A percentile compares a stretch with the other conserved stretches of the same genome.
Conservation (phyloP, 177 flowering plant genomes). For the Tripterygium wilfordii region DNA sequence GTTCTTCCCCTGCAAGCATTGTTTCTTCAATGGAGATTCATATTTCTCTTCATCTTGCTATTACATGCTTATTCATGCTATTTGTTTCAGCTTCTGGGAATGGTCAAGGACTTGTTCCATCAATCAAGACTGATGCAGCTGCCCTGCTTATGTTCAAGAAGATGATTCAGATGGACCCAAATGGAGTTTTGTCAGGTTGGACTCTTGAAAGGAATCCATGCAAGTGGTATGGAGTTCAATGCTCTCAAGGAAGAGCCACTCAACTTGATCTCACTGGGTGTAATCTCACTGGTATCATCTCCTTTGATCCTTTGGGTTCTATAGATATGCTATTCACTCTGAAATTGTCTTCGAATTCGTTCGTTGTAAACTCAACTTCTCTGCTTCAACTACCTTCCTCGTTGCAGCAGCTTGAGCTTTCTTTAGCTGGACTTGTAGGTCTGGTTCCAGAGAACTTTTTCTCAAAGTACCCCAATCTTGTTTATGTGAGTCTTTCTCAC, state of each 20-base stretch:
- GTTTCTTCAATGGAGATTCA: slow-evolving; percentile 40
- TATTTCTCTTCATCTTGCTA: slow-evolving; percentile 17
- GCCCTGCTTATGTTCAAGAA: slow-evolving; percentile 65
- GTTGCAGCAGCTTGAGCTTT: slow-evolving; percentile 53
- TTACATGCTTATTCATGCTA: slow-evolving; percentile 14
- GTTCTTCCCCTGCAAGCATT: not conserved
- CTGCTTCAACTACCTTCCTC: slow-evolving; percentile 51
- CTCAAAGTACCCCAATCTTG: slow-evolving; percentile 45
- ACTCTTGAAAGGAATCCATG: slow-evolving; percentile 37
- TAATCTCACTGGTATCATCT: slow-evolving; percentile 41
- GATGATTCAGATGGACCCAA: slow-evolving; percentile 55
- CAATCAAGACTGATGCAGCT: slow-evolving; percentile 49
- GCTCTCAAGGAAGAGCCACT: slow-evolving; percentile 53
- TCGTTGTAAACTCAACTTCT: slow-evolving; percentile 48
- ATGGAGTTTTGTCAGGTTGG: slow-evolving; percentile 59
- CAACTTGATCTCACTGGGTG: slow-evolving; percentile 50
- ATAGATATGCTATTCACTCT: slow-evolving; percentile 47
- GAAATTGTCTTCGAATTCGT: slow-evolving; percentile 49
- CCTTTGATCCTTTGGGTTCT: slow-evolving; percentile 45
- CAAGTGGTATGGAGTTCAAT: slow-evolving; percentile 65
- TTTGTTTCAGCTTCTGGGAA: slow-evolving; percentile 10
- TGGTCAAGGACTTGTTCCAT: slow-evolving; percentile 11
- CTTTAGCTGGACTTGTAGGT: slow-evolving; percentile 48
- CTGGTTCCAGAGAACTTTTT: slow-evolving; percentile 46
- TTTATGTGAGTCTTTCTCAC: slow-evolving; percentile 44